Evolutionary conservation across 495 filamentous ascomycete genomes (phyloP).

Genomic region (Clohesyomyces aquaticus): DNA sequence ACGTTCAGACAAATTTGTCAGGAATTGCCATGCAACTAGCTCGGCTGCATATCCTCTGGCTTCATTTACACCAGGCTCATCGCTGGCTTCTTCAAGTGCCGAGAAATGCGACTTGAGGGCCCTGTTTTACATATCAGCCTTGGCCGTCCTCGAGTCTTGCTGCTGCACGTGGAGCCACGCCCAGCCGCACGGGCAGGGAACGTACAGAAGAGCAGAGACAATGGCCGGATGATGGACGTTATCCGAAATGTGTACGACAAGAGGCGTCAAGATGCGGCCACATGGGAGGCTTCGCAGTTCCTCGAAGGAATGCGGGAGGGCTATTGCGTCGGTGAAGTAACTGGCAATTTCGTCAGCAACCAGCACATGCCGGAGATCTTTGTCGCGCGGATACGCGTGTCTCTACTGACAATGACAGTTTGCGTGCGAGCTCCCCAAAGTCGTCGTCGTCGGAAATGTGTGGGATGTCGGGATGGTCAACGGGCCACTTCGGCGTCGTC

Average conservation of each 20-base stretch:
- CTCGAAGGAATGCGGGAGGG: slow-evolving; percentile 74
- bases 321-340: slow-evolving; percentile 67
- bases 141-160: too few species aligned
- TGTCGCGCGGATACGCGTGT: not conserved
- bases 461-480: slow-evolving; percentile 55
- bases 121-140: slow-evolving; percentile 48
- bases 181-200: slow-evolving; percentile 15
- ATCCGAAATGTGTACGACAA: slow-evolving; percentile 68
- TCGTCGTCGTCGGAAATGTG: slow-evolving; percentile 65
- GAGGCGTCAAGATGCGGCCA: slow-evolving; percentile 63
- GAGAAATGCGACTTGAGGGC: slow-evolving; percentile 75
- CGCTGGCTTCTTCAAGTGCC: slow-evolving; percentile 46
- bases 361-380: not conserved
- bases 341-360: too few species aligned
- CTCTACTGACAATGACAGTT: slow-evolving; percentile 63
- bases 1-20: slow-evolving; percentile 74
- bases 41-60: slow-evolving; percentile 85
- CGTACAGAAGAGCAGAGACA: slow-evolving; percentile 78
- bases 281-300: slow-evolving; percentile 70
- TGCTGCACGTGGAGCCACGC: not conserved
- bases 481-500: slow-evolving; percentile 36
- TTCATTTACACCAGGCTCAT: slow-evolving; percentile 73
- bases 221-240: slow-evolving; percentile 73
- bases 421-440: slow-evolving; percentile 68
- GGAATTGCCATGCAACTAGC: slow-evolving; percentile 87